A percentile compares a stretch with the other conserved stretches of the same genome.
Conservation (phyloP, 192 early-diverging fungal species). For the Lobosporangium transversale region DNA sequence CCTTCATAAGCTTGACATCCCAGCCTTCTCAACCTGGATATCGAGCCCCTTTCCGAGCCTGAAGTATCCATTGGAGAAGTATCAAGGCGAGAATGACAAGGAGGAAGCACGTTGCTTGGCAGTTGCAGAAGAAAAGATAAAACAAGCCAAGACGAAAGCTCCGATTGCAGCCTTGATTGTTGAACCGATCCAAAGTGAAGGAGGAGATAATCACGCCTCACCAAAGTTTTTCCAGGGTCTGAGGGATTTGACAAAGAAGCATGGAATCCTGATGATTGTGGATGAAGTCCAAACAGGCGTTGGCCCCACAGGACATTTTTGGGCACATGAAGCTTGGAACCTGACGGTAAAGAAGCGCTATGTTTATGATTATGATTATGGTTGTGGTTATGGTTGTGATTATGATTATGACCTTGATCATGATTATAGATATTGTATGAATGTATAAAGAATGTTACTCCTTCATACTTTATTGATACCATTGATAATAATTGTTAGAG, state of each 20-base stretch:
- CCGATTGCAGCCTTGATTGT: conserved; percentile 74
- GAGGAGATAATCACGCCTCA: conserved; percentile 78
- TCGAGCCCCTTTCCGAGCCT: conserved; percentile 70
- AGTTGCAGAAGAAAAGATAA: conserved; percentile 61
- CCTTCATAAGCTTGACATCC: conserved; percentile 79
- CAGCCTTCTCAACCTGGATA: conserved; percentile 63
- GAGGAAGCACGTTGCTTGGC: conserved; percentile 68
- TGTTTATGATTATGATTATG: no score
- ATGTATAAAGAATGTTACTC: neutral
- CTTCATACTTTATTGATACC: neutral
- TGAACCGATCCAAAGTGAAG: conserved; percentile 80
- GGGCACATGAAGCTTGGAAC: conserved; percentile 81
- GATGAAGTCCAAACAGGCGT: conserved; percentile 85
- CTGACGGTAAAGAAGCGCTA: conserved; percentile 56
- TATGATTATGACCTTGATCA: no score
- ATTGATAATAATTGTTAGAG: conserved; percentile 37
- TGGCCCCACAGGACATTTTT: conserved; percentile 76
- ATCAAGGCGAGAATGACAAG: conserved; percentile 63
- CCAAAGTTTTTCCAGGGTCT: conserved; percentile 72
- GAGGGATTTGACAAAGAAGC: conserved; percentile 62
- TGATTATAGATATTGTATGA: neutral
- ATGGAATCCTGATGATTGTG: conserved; percentile 76
- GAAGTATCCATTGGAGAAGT: conserved; percentile 71
- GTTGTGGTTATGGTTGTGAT: no score
- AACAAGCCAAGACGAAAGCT: conserved; percentile 50